These are phyloP conservation scores for Trichocladium antarcticum DNA, from an alignment of 495 filamentous ascomycete species.

Conservation along the genomic window DNA sequence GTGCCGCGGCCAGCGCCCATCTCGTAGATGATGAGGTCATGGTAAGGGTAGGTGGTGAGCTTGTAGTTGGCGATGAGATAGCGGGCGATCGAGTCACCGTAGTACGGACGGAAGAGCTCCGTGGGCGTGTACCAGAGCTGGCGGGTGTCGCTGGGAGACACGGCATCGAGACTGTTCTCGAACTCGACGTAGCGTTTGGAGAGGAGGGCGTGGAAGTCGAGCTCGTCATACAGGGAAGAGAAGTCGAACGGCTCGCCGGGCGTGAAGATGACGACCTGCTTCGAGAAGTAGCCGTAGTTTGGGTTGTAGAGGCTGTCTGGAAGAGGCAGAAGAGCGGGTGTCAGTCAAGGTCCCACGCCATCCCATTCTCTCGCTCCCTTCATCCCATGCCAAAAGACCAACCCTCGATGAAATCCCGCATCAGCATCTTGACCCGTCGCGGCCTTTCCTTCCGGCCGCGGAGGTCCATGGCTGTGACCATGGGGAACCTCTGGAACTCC, in stretches of 20 bases:
- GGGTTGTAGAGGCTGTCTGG: slow-evolving; percentile 94
- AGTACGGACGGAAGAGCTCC: slow-evolving; percentile 91
- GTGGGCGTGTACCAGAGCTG: slow-evolving; percentile 99
- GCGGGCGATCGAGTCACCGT: slow-evolving; percentile 89
- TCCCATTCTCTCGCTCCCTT: not conserved
- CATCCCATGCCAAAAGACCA: not conserved
- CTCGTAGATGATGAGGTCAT: slow-evolving; percentile 97
- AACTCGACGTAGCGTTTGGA: slow-evolving; percentile 76
- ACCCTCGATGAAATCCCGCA: slow-evolving; percentile 97
- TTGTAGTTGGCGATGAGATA: slow-evolving; percentile 95
- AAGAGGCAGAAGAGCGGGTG: not conserved
- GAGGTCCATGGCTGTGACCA: slow-evolving; percentile 71
- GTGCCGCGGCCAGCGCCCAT: slow-evolving; percentile 97
- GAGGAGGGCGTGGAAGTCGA: slow-evolving; percentile 64
- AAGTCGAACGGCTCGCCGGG: slow-evolving; percentile 92
- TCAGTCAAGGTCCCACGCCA: not conserved
- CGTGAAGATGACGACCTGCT: slow-evolving; percentile 91
- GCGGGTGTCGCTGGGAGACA: slow-evolving; percentile 53
- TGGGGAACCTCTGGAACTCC: slow-evolving; percentile 69
- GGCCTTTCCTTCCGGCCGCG: slow-evolving; percentile 62
- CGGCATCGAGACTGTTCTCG: slow-evolving; percentile 73
- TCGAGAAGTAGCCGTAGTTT: slow-evolving; percentile 94
- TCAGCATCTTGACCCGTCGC: slow-evolving; percentile 85
- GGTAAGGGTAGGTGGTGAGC: slow-evolving; percentile 83
- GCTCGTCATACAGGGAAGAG: slow-evolving; percentile 64